phyloP scores from a whole-genome alignment of 177 flowering plant genomes.

The Vitis hybrid region DNA sequence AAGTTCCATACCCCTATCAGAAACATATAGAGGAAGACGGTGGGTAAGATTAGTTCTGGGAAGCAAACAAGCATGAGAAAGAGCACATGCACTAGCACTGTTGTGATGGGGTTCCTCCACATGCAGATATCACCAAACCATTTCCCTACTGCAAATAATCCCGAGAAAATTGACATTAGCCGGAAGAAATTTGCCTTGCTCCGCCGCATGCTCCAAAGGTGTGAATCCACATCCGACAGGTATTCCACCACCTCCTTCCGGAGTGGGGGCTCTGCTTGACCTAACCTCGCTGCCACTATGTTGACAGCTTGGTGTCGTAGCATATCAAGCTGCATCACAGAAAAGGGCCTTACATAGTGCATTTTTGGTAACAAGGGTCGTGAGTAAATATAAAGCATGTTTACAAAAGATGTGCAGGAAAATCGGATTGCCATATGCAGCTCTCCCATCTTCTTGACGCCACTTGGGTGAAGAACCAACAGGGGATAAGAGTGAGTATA shows the following conservation, averaged over 20 bases:
- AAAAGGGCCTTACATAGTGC: constrained; percentile 79
- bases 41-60: constrained; percentile 86
- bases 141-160: constrained; percentile 63
- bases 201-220: constrained; percentile 90
- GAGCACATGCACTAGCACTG: constrained; percentile 86
- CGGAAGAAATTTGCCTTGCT: constrained; percentile 93
- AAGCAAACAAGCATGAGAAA: constrained; percentile 84
- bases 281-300: constrained; percentile 79
- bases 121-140: constrained; percentile 83
- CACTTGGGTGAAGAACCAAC: constrained; percentile 79
- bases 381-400: constrained; percentile 78
- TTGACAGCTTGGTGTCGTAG: constrained; percentile 81
- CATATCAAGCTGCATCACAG: constrained; percentile 71
- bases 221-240: constrained; percentile 92
- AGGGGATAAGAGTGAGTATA: constrained; percentile 88
- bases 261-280: constrained; percentile 88
- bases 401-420: constrained; percentile 71
- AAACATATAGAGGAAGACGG: constrained; percentile 86
- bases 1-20: constrained; percentile 90
- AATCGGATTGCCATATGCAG: constrained; percentile 85
- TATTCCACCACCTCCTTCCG: constrained; percentile 89
- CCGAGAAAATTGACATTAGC: constrained; percentile 77
- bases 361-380: constrained; percentile 85
- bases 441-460: constrained; percentile 95
- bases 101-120: constrained; percentile 90